Conservation (phyloP, 192 early-diverging fungal genomes). For the Dissophora ornata region DNA sequence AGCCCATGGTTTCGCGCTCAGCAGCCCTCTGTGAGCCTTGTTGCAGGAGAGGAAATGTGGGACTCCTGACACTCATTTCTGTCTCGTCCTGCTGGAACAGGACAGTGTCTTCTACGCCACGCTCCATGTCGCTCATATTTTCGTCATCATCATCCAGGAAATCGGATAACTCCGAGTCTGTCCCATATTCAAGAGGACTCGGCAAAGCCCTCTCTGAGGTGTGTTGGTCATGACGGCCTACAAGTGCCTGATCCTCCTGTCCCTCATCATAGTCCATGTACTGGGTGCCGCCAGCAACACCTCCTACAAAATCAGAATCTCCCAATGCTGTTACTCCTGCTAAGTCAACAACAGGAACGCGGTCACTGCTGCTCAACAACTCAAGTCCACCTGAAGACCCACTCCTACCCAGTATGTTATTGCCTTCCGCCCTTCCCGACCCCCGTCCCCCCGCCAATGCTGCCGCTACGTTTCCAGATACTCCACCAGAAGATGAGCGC, state of each 20-base stretch:
- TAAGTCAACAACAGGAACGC: background rate
- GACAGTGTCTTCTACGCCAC: conserved; percentile 9
- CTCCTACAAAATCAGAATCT: conserved; percentile 22
- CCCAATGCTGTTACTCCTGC: background rate
- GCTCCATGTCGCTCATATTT: conserved; percentile 42
- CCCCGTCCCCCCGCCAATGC: conserved; percentile 5
- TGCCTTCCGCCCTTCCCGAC: conserved; percentile 4
- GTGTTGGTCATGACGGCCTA: conserved; percentile 2
- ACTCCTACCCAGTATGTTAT: conserved; percentile 14
- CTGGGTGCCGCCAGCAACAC: background rate
- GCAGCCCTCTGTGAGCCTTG: background rate
- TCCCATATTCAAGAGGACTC: conserved; percentile 10
- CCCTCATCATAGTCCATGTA: conserved; percentile 29
- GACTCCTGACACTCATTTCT: conserved; percentile 13
- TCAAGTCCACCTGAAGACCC: conserved; percentile 6
- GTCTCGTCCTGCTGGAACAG: conserved; percentile 5
- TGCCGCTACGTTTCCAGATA: too few species aligned
- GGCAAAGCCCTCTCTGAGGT: too few species aligned
- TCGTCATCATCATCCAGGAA: conserved; percentile 27
- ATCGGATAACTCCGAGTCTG: conserved; percentile 28
- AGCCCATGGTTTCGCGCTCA: conserved; percentile 18
- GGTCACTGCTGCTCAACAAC: background rate
- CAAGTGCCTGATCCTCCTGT: conserved; percentile 23
- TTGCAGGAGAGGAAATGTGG: background rate
- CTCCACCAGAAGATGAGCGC: background rate